A percentile compares a stretch with the other conserved stretches of the same genome.
phyloP scores from a whole-genome alignment of 805 yeast species.

The Kuraishia molischiana region DNA sequence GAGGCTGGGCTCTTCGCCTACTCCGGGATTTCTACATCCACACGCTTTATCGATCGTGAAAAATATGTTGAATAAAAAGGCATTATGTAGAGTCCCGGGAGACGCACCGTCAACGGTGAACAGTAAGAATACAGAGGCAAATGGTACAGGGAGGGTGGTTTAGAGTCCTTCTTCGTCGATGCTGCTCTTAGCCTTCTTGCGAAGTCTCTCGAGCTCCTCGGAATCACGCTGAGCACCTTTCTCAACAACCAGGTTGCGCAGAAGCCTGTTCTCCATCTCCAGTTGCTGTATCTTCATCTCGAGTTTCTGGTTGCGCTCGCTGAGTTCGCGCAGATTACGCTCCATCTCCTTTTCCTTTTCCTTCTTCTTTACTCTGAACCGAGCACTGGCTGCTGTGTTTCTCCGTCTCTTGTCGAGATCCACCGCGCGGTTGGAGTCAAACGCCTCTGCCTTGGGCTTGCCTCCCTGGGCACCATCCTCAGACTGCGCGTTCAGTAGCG shows the following conservation, averaged over 20 bases:
- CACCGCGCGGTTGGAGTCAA: conserved; percentile 13
- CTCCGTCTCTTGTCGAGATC: conserved; percentile 54
- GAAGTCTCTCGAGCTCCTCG: conserved; percentile 42
- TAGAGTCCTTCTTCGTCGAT: not conserved
- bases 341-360: conserved; percentile 52
- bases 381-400: conserved; percentile 57
- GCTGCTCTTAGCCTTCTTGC: conserved; percentile 32
- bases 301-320: conserved; percentile 52
- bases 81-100: too few species aligned
- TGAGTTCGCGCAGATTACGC: conserved; percentile 34
- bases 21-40: too few species aligned
- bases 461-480: too few species aligned
- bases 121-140: too few species aligned
- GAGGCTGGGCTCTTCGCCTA: too few species aligned
- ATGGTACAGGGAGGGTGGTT: too few species aligned
- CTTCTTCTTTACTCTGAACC: conserved; percentile 56
- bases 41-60: too few species aligned
- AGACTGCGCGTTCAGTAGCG: not conserved
- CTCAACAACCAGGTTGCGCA: conserved; percentile 76
- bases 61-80: too few species aligned
- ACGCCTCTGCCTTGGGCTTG: not conserved
- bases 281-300: conserved; percentile 73
- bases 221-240: conserved; percentile 51
- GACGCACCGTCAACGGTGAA: too few species aligned
- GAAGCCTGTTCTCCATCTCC: conserved; percentile 87